Evolutionary conservation across 495 filamentous ascomycete genomes (phyloP).

Genomic region (Hypomontagnella submonticulosa): DNA sequence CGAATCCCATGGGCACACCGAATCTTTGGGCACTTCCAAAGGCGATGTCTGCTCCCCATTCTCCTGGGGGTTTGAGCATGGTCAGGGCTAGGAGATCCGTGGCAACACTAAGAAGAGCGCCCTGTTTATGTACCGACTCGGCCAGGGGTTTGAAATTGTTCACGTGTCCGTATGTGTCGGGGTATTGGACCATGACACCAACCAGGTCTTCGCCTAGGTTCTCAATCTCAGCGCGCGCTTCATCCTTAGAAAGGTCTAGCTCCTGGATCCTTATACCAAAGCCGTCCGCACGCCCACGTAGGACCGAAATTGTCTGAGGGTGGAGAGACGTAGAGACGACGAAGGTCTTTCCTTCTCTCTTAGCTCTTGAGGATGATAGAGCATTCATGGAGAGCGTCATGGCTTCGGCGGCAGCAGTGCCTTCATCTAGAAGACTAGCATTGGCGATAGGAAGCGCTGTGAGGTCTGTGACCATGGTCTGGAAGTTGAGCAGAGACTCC

Average conservation of each 20-base stretch:
- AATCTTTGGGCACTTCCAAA: slow-evolving; percentile 96
- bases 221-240: slow-evolving; percentile 71
- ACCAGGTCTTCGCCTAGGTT: slow-evolving; percentile 84
- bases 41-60: slow-evolving; percentile 96
- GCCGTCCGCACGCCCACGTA: slow-evolving; percentile 89
- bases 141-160: slow-evolving; percentile 78
- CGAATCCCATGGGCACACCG: slow-evolving; percentile 93
- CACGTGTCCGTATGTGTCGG: slow-evolving; percentile 87
- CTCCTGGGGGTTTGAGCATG: slow-evolving; percentile 88
- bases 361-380: slow-evolving; percentile 76
- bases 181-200: slow-evolving; percentile 94
- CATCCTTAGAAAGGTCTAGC: slow-evolving; percentile 71
- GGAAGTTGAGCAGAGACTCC: slow-evolving; percentile 96
- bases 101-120: slow-evolving; percentile 86
- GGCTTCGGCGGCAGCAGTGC: slow-evolving; percentile 94
- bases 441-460: slow-evolving; percentile 92
- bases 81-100: slow-evolving; percentile 94
- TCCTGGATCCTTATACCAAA: slow-evolving; percentile 86
- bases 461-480: slow-evolving; percentile 91
- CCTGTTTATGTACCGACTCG: slow-evolving; percentile 80
- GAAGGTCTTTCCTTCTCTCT: slow-evolving; percentile 79
- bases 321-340: slow-evolving; percentile 86
- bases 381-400: slow-evolving; percentile 94
- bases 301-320: slow-evolving; percentile 88
- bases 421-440: slow-evolving; percentile 93